phyloP scores from a whole-genome alignment of 2,329 filamentous ascomycete species.

The Metarhizium guizhouense region DNA sequence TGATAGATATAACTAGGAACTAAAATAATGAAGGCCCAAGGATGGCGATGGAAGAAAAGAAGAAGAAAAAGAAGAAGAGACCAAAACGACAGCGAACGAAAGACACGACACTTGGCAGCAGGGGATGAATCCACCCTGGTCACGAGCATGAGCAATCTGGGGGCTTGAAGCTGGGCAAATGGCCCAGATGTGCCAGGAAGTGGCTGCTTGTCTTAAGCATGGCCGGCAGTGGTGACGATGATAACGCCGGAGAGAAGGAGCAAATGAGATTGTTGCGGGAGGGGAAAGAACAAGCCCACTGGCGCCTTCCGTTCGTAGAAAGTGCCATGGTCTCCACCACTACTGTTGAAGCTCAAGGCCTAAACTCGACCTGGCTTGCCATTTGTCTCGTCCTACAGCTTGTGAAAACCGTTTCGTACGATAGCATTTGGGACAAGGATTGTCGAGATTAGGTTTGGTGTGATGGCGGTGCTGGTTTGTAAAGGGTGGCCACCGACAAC shows the following conservation, averaged over 20 bases:
- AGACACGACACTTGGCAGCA: neutral
- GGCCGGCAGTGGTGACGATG: conserved; percentile 1
- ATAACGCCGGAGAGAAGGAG: neutral
- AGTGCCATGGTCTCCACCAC: neutral
- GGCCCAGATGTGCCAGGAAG: neutral
- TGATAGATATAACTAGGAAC: neutral
- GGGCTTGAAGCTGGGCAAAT: neutral
- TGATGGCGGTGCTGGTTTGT: neutral
- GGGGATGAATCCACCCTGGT: neutral
- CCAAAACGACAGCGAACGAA: neutral
- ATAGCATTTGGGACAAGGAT: conserved; percentile 7
- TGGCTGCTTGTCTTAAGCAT: neutral
- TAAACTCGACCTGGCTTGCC: neutral
- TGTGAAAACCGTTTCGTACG: too few species aligned
- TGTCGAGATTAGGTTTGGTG: conserved; percentile 21
- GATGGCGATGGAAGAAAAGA: conserved; percentile 1
- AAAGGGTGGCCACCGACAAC: too few species aligned
- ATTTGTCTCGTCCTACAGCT: too few species aligned
- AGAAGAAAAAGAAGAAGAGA: neutral
- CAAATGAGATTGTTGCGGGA: neutral
- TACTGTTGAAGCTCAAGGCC: neutral
- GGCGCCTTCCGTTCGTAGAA: conserved; percentile 3
- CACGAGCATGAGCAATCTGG: neutral
- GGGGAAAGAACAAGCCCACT: neutral
- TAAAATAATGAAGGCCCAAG: neutral